Evolutionary conservation across 805 yeast species (phyloP), one percentile per base, ranked within the genome.

Genomic region (Pichia sporocuriosa): DNA sequence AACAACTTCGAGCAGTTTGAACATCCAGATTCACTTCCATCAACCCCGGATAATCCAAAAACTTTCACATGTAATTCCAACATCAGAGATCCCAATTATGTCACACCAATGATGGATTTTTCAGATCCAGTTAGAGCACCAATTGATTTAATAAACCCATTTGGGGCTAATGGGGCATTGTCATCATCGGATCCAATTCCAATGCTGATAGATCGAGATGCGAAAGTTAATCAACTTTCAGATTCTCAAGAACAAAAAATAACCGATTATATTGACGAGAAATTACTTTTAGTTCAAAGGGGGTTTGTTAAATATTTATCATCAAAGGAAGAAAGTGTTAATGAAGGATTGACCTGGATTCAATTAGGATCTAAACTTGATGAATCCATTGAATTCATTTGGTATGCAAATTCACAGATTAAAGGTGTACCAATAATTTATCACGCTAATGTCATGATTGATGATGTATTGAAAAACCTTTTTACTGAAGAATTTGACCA

Each of bases 241-340:
- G 49, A 56, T 32, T 47, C 68, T 0, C 88, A 82, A 51, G 83
- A 80, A 54, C 71, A 78, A 33, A 69, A 71, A 48, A 65, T 81
- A 44, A 60, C 73, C 19, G 62, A 66, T 17, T 78, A 77, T 49
- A 66, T 80, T 30, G 88, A 81, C 47, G 70, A 67, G 9, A 62
- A 68, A 30, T 58, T 79, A 27, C 59, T 80, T 48, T 65, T 64
- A 15, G 66, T 81, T 11, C 83, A 79, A 46, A 65, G 84, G 41
- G 65, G 63, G 45, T 79, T 75, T 54, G 66, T 70, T 42, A 68
- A 67, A 44, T 58, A 53, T 41, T 31, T 64, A 15, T 56, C 67
- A 4, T 31, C 51, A 21, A 62, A 58, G 12, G 59, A 56, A 4
- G 58, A 51, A 21, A 45, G 40, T 3, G 42, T 39, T 7, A 35